These are phyloP conservation scores for Caryopteris hybrid DNA, from an alignment of 305 asterid genomes.

Conservation along the genomic window DNA sequence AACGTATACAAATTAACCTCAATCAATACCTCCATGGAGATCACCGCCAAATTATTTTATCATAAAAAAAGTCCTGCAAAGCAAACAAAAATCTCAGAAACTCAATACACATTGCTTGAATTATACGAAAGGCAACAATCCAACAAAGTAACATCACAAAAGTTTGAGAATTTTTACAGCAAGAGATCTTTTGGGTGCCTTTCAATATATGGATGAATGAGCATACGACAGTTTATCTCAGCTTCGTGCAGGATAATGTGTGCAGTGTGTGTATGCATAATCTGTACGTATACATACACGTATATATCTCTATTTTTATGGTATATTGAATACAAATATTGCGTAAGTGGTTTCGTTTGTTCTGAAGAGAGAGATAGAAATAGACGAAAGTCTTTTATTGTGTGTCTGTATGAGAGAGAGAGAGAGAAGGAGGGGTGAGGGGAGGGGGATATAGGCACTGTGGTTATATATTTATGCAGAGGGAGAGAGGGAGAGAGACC, in stretches of 20 bases:
- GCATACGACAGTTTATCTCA: constrained; percentile 29
- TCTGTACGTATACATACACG: constrained; percentile 25
- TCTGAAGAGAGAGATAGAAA: not conserved
- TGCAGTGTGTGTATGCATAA: constrained; percentile 22
- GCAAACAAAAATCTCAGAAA: constrained; percentile 10
- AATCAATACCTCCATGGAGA: constrained; percentile 41
- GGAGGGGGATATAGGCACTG: not conserved
- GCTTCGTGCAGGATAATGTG: constrained; percentile 27
- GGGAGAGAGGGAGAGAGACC: not conserved
- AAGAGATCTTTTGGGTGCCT: constrained; percentile 33
- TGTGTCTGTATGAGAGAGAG: not conserved
- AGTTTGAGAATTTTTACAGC: constrained; percentile 25
- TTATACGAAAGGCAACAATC: constrained; percentile 36
- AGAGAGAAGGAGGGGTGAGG: not conserved
- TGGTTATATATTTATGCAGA: constrained; percentile 12
- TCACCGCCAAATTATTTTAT: constrained; percentile 38
- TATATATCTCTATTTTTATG: constrained; percentile 7
- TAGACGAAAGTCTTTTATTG: constrained; percentile 20
- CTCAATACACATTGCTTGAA: constrained; percentile 53
- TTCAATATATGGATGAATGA: constrained; percentile 25
- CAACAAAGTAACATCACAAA: constrained; percentile 7
- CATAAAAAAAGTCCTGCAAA: constrained; percentile 20
- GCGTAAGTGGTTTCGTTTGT: constrained; percentile 18
- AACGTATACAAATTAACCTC: constrained; percentile 24
- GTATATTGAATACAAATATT: constrained; percentile 16